These are phyloP conservation scores for Komagataella kurtzmanii DNA, from an alignment of 805 yeast species.

Conservation along the genomic window DNA sequence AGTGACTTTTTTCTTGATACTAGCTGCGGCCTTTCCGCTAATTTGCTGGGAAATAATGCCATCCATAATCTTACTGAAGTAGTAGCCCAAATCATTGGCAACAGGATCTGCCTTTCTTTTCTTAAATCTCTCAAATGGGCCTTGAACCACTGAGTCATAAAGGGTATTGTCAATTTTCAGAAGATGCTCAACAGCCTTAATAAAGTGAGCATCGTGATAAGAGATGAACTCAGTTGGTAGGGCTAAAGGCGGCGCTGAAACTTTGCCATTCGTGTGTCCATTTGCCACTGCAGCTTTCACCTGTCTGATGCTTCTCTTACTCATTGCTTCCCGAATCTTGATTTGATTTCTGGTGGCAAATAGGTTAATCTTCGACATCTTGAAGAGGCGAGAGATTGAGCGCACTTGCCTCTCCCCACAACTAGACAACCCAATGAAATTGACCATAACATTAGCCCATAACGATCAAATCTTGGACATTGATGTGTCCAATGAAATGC, in stretches of 20 bases:
- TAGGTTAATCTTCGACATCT: neutral
- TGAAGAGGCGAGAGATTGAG: neutral
- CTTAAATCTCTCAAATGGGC: slow-evolving; percentile 6
- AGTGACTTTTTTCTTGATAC: slow-evolving; percentile 39
- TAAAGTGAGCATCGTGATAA: slow-evolving; percentile 10
- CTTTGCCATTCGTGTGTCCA: neutral
- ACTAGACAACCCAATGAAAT: slow-evolving; percentile 22
- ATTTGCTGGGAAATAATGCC: slow-evolving; percentile 62
- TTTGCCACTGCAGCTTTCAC: neutral
- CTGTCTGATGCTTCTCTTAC: neutral
- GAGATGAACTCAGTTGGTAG: slow-evolving; percentile 5
- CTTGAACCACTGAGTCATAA: slow-evolving; percentile 2
- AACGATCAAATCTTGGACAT: slow-evolving; percentile 37
- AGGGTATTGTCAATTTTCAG: slow-evolving; percentile 13
- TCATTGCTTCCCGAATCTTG: neutral
- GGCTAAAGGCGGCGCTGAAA: neutral
- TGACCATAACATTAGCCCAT: slow-evolving; percentile 35
- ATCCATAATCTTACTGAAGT: slow-evolving; percentile 27
- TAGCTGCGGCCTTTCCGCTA: slow-evolving; percentile 67
- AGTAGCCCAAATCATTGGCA: slow-evolving; percentile 11
- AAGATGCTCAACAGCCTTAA: slow-evolving; percentile 12
- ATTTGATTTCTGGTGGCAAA: neutral
- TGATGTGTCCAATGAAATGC: slow-evolving; percentile 55
- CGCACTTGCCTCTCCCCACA: neutral
- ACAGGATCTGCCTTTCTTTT: neutral